A percentile compares a stretch with the other conserved stretches of the same genome.
These are phyloP conservation scores for Vachellia collinsii DNA, from an alignment of 306 rosid species.

Conservation along the genomic window DNA sequence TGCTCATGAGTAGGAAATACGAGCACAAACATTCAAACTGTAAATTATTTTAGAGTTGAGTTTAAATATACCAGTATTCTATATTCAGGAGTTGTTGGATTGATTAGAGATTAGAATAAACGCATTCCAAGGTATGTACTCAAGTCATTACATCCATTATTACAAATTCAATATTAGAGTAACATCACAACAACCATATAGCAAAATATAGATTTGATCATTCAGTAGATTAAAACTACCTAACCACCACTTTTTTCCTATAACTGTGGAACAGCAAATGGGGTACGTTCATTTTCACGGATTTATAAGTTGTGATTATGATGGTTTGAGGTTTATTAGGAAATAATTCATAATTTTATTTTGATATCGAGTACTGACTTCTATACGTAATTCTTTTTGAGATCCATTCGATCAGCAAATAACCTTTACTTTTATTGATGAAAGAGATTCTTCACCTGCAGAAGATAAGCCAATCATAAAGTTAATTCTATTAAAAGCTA, in stretches of 20 bases:
- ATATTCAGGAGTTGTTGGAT: conserved; percentile 36
- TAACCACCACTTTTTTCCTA: neutral
- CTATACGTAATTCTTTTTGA: neutral
- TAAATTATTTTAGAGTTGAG: conserved; percentile 12
- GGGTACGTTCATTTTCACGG: neutral
- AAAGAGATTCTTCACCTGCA: neutral
- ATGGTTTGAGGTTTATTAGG: neutral
- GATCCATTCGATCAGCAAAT: neutral
- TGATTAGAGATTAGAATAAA: neutral
- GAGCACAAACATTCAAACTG: neutral
- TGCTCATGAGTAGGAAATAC: neutral
- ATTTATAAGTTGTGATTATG: neutral
- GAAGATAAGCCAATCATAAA: neutral
- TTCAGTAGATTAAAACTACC: neutral
- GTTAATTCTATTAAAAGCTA: neutral
- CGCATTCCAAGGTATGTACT: neutral
- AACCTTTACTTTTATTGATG: neutral
- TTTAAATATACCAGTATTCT: conserved; percentile 10
- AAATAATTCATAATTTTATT: neutral
- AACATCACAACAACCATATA: conserved; percentile 20
- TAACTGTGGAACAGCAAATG: neutral
- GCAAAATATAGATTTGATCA: too few relatives aligned
- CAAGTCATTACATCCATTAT: conserved; percentile 17
- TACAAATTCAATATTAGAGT: conserved; percentile 14
- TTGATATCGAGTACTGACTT: neutral